A percentile compares a stretch with the other conserved stretches of the same genome.
Evolutionary conservation across 805 yeast species (phyloP).

Genomic region (Lachancea quebecensis): DNA sequence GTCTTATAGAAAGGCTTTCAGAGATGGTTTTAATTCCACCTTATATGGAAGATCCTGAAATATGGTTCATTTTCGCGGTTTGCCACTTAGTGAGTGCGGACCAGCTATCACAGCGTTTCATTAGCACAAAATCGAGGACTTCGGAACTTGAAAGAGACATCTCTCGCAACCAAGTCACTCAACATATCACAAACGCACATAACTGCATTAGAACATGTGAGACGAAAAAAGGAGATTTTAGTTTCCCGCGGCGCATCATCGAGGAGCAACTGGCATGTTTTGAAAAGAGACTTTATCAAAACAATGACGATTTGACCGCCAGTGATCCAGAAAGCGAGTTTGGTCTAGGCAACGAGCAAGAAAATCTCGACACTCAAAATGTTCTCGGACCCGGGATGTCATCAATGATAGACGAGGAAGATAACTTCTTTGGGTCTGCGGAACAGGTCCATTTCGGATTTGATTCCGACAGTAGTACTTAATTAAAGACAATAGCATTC

Average conservation of each 20-base stretch:
- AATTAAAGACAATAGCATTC: not conserved
- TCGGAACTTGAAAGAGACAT: slow-evolving; percentile 17
- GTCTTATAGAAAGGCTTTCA: slow-evolving; percentile 21
- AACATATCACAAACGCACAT: slow-evolving; percentile 19
- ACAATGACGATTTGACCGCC: not conserved
- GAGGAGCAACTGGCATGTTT: slow-evolving; percentile 18
- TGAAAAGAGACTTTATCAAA: slow-evolving; percentile 16
- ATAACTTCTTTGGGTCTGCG: slow-evolving; percentile 3
- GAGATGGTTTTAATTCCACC: slow-evolving; percentile 29
- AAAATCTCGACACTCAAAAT: slow-evolving; percentile 3
- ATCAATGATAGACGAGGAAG: slow-evolving; percentile 1
- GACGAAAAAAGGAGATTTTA: slow-evolving; percentile 14
- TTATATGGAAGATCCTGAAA: slow-evolving; percentile 29
- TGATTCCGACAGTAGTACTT: slow-evolving; percentile 5
- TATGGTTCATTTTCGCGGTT: slow-evolving; percentile 27
- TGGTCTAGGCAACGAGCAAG: not conserved
- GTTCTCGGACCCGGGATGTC: not conserved
- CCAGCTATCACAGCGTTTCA: slow-evolving; percentile 14
- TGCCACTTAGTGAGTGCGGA: slow-evolving; percentile 26
- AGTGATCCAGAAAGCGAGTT: not conserved
- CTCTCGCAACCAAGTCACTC: slow-evolving; percentile 18
- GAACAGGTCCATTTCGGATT: slow-evolving; percentile 7
- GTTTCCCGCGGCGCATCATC: slow-evolving; percentile 18
- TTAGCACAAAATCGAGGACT: slow-evolving; percentile 1
- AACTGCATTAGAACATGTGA: slow-evolving; percentile 15